These are phyloP conservation scores for Alternaria brassicae DNA, from an alignment of 2,329 filamentous ascomycete species.

Conservation along the genomic window DNA sequence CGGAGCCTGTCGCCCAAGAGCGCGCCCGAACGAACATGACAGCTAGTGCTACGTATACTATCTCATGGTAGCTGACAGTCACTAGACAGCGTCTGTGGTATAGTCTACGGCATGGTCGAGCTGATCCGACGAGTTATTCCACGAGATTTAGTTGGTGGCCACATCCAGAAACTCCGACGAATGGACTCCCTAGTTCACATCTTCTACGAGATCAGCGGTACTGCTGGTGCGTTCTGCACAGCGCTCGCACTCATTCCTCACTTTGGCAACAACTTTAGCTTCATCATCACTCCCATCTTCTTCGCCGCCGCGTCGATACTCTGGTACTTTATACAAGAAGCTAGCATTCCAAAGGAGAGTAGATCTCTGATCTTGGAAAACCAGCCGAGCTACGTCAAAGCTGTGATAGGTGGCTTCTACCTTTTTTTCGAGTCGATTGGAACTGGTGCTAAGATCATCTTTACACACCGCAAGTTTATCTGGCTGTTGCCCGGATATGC, in stretches of 20 bases:
- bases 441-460: constrained; percentile 57
- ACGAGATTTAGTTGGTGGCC: constrained; percentile 60
- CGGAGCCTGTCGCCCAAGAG: not conserved
- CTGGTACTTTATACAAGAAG: constrained; percentile 59
- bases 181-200: constrained; percentile 58
- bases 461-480: constrained; percentile 57
- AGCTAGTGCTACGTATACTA: not conserved
- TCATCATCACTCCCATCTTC: constrained; percentile 60
- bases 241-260: constrained; percentile 59
- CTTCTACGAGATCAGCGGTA: constrained; percentile 59
- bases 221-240: constrained; percentile 57
- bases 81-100: constrained; percentile 35
- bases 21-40: not conserved
- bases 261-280: constrained; percentile 61
- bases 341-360: constrained; percentile 40
- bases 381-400: constrained; percentile 48
- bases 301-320: constrained; percentile 52
- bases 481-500: constrained; percentile 61
- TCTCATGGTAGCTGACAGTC: constrained; percentile 12
- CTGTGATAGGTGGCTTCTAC: constrained; percentile 51
- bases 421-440: constrained; percentile 58
- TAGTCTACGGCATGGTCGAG: constrained; percentile 58
- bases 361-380: constrained; percentile 31
- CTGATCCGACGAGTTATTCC: constrained; percentile 61
- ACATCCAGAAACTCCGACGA: constrained; percentile 58